A percentile compares a stretch with the other conserved stretches of the same genome.
These are phyloP conservation scores for Sclerotinia glacialis DNA, from an alignment of 2,329 filamentous ascomycete species.

Conservation along the genomic window DNA sequence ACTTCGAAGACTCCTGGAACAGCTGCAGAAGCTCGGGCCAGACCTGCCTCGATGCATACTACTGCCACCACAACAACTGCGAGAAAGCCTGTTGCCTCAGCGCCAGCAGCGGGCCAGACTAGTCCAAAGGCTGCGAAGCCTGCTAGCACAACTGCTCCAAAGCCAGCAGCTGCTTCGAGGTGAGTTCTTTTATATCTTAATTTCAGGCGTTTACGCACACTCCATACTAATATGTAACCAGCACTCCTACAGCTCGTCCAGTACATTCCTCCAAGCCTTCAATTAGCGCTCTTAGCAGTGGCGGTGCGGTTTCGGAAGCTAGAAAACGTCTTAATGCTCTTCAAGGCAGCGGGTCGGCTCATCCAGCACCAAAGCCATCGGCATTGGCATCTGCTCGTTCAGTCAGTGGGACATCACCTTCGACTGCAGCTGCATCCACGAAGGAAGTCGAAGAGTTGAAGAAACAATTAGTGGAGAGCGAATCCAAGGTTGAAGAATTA, in stretches of 20 bases:
- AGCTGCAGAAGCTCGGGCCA: slow-evolving; percentile 36
- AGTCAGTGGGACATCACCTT: slow-evolving; percentile 28
- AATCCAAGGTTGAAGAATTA: slow-evolving; percentile 55
- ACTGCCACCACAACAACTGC: slow-evolving; percentile 36
- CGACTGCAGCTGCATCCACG: slow-evolving; percentile 12
- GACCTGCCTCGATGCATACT: slow-evolving; percentile 17
- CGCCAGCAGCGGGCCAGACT: slow-evolving; percentile 29
- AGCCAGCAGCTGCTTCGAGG: slow-evolving; percentile 36
- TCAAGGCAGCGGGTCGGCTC: slow-evolving; percentile 40
- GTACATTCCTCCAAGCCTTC: slow-evolving; percentile 41
- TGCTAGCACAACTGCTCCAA: slow-evolving; percentile 40
- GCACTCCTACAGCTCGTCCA: slow-evolving; percentile 38
- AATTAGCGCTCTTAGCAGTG: slow-evolving; percentile 21
- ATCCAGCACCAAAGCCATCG: slow-evolving; percentile 40
- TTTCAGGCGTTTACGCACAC: neutral
- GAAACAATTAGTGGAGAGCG: slow-evolving; percentile 56
- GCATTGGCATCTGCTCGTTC: slow-evolving; percentile 40
- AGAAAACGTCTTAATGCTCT: slow-evolving; percentile 58
- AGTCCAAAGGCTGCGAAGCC: slow-evolving; percentile 42
- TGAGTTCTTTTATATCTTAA: slow-evolving; percentile 3
- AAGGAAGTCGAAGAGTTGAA: slow-evolving; percentile 55
- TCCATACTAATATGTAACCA: slow-evolving; percentile 28
- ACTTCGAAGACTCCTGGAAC: slow-evolving; percentile 33
- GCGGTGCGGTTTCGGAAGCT: slow-evolving; percentile 47
- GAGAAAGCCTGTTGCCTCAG: slow-evolving; percentile 34